A percentile compares a stretch with the other conserved stretches of the same genome.
Evolutionary conservation across 176 grass and related monocot genomes (phyloP).

Genomic region (Aegilops tauschii): DNA sequence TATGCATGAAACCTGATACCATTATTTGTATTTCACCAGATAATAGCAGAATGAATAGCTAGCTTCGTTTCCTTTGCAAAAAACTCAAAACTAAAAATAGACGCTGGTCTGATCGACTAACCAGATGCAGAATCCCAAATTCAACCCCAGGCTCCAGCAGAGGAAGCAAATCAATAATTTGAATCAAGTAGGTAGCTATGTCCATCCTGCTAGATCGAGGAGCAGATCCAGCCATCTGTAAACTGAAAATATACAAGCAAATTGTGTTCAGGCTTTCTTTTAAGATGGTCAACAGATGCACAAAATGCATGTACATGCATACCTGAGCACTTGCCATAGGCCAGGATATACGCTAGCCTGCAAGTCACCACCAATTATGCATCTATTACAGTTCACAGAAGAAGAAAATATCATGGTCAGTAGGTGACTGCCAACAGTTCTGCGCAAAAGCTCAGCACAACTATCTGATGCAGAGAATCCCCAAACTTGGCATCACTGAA

Average conservation of each 20-base stretch:
- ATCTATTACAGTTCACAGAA: not conserved
- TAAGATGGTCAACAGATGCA: not conserved
- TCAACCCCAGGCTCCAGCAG: not conserved
- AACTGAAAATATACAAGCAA: not conserved
- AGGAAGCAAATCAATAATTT: not conserved
- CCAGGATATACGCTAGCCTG: not conserved
- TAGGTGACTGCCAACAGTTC: not conserved
- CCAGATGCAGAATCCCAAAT: not conserved
- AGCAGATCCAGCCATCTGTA: not conserved
- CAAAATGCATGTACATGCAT: not conserved
- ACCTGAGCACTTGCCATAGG: not conserved
- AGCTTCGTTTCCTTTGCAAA: not conserved
- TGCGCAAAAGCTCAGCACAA: too few species aligned
- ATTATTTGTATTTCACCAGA: not conserved
- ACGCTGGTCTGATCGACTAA: not conserved
- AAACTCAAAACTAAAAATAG: not conserved
- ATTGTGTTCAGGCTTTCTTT: not conserved
- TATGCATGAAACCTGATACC: too few species aligned
- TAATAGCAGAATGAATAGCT: not conserved
- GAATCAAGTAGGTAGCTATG: not conserved
- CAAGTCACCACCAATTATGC: not conserved
- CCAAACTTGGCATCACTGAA: too few species aligned
- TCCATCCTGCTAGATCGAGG: not conserved
- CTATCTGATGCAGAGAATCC: too few species aligned
- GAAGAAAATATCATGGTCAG: not conserved